Percentiles rank a stretch among this genome's conserved stretches.
These are phyloP conservation scores for Crithidia fasciculata DNA, from an alignment of 208 protist species.

Conservation along the genomic window DNA sequence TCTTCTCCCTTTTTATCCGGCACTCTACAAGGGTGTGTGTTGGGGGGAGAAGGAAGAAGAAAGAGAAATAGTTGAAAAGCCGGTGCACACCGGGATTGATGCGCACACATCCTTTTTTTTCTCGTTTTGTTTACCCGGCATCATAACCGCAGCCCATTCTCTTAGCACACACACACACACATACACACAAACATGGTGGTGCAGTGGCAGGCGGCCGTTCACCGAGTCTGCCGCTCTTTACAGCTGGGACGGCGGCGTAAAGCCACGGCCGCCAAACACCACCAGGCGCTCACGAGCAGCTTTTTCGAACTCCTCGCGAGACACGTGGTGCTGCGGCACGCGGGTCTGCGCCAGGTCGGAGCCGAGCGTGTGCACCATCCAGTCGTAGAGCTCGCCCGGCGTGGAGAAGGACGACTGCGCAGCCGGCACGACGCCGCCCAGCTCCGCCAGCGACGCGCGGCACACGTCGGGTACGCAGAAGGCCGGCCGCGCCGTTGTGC, in stretches of 20 bases:
- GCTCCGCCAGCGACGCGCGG: background rate
- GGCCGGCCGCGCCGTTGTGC: background rate
- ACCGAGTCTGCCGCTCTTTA: background rate
- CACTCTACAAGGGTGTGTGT: too few relatives aligned
- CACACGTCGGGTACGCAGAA: background rate
- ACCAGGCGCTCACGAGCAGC: slow-evolving; percentile 5
- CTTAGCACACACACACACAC: background rate
- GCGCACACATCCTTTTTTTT: too few relatives aligned
- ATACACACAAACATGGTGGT: background rate
- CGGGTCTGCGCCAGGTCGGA: slow-evolving; percentile 13
- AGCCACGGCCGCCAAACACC: slow-evolving; percentile 10
- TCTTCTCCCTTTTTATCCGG: too few relatives aligned
- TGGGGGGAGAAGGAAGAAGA: background rate
- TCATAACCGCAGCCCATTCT: too few relatives aligned
- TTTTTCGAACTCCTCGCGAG: slow-evolving; percentile 12
- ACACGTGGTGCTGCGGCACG: slow-evolving; percentile 12
- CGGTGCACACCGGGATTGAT: too few relatives aligned
- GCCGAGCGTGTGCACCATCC: background rate
- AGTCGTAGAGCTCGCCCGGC: slow-evolving; percentile 20
- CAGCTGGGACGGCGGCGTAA: background rate
- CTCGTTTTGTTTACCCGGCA: too few relatives aligned
- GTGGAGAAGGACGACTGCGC: background rate
- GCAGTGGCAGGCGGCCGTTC: too few relatives aligned
- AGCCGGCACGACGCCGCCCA: slow-evolving; percentile 6
- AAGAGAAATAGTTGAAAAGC: background rate